These are phyloP conservation scores for Carex sylvatica DNA, from an alignment of 202 grass and related monocot species.

Conservation along the genomic window DNA sequence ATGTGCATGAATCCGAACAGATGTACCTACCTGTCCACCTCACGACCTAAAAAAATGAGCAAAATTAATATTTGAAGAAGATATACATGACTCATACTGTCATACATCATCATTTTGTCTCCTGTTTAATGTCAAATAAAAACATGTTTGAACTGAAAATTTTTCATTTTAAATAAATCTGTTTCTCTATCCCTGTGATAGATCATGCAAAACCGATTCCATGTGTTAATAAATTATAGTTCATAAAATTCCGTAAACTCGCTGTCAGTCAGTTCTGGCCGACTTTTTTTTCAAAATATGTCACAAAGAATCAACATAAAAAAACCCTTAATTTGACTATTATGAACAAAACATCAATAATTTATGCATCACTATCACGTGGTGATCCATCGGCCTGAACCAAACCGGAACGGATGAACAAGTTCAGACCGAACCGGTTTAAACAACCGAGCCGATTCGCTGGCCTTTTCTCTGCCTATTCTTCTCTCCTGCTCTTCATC, in stretches of 20 bases:
- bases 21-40: neutral
- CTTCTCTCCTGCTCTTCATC: slow-evolving; percentile 43
- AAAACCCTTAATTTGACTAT: neutral
- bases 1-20: neutral
- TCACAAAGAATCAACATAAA: neutral
- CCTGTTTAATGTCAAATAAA: neutral
- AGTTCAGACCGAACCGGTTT: neutral
- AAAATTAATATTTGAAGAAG: neutral
- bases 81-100: neutral
- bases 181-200: too few relatives aligned
- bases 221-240: too few relatives aligned
- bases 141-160: neutral
- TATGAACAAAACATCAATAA: neutral
- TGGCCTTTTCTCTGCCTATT: slow-evolving; percentile 36
- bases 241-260: neutral
- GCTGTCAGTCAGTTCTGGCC: neutral
- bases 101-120: neutral
- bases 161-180: neutral
- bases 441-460: slow-evolving; percentile 45
- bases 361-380: neutral
- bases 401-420: slow-evolving; percentile 34
- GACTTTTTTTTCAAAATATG: neutral
- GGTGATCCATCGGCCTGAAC: slow-evolving; percentile 52
- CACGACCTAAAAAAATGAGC: neutral
- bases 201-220: neutral